Evolutionary conservation across 345 rosid genomes (phyloP).

Genomic region (Heritiera littoralis): DNA sequence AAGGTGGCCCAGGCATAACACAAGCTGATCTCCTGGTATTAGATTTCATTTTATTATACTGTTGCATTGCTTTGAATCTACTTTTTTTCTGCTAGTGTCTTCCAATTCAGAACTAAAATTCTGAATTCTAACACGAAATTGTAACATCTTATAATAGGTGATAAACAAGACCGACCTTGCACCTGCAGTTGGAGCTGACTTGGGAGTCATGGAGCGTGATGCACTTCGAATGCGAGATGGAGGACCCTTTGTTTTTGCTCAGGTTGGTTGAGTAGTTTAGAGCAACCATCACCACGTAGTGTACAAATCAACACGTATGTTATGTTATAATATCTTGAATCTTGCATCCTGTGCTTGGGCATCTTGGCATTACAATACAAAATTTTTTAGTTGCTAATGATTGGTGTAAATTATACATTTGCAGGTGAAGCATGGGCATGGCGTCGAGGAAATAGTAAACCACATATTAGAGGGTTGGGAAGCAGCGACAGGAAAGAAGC

Average conservation of each 20-base stretch:
- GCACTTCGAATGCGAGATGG: conserved; percentile 95
- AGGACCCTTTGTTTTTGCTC: conserved; percentile 93
- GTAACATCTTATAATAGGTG: conserved; percentile 45
- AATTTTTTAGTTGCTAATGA: not conserved
- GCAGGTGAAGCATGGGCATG: conserved; percentile 85
- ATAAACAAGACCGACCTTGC: conserved; percentile 98
- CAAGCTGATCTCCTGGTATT: conserved; percentile 91
- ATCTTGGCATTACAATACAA: not conserved
- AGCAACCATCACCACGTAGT: not conserved
- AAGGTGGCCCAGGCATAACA: conserved; percentile 98
- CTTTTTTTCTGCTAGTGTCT: not conserved
- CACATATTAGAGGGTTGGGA: conserved; percentile 82
- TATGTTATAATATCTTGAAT: not conserved
- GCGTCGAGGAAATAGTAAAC: conserved; percentile 75
- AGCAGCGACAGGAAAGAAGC: conserved; percentile 67
- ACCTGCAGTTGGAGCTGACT: conserved; percentile 81
- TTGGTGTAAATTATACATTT: not conserved
- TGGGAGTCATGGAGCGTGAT: conserved; percentile 85
- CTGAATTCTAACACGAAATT: not conserved
- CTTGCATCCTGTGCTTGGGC: not conserved
- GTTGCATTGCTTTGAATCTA: not conserved
- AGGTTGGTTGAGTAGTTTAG: conserved; percentile 43
- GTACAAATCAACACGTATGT: not conserved
- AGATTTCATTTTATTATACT: not conserved
- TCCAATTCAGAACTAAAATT: not conserved